phyloP scores from a whole-genome alignment of 2,329 filamentous ascomycete species.

The Metarhizium guizhouense region DNA sequence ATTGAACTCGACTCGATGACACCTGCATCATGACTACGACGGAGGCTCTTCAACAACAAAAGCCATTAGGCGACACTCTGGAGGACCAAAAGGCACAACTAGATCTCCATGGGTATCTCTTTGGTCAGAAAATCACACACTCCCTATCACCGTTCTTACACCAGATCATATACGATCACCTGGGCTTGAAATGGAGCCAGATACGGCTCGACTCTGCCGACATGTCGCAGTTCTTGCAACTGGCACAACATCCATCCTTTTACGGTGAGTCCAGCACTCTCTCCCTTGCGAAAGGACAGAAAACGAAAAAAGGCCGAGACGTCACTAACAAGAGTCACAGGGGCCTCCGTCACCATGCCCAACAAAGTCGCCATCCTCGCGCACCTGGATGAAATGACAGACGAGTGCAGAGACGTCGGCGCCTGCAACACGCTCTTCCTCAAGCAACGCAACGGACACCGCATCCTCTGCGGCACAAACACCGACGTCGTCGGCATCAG shows the following conservation, averaged over 20 bases:
- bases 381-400: slow-evolving; percentile 63
- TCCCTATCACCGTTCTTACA: slow-evolving; percentile 49
- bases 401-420: slow-evolving; percentile 63
- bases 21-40: background rate
- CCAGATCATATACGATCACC: slow-evolving; percentile 40
- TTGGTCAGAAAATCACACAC: slow-evolving; percentile 46
- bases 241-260: slow-evolving; percentile 49
- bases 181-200: slow-evolving; percentile 43
- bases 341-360: slow-evolving; percentile 73
- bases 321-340: slow-evolving; percentile 24
- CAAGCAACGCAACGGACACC: slow-evolving; percentile 36
- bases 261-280: slow-evolving; percentile 37
- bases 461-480: slow-evolving; percentile 62
- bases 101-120: slow-evolving; percentile 44
- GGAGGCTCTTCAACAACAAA: background rate
- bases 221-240: slow-evolving; percentile 37
- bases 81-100: slow-evolving; percentile 17
- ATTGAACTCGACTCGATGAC: no score
- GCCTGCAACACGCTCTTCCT: slow-evolving; percentile 76
- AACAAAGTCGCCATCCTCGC: slow-evolving; percentile 71
- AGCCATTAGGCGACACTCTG: background rate
- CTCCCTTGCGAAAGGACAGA: background rate
- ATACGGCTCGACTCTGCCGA: slow-evolving; percentile 42
- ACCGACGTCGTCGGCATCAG: slow-evolving; percentile 74
- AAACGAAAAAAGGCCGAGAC: background rate